Conservation (phyloP, 2,329 filamentous ascomycete genomes). For the Beauveria rudraprayagi region DNA sequence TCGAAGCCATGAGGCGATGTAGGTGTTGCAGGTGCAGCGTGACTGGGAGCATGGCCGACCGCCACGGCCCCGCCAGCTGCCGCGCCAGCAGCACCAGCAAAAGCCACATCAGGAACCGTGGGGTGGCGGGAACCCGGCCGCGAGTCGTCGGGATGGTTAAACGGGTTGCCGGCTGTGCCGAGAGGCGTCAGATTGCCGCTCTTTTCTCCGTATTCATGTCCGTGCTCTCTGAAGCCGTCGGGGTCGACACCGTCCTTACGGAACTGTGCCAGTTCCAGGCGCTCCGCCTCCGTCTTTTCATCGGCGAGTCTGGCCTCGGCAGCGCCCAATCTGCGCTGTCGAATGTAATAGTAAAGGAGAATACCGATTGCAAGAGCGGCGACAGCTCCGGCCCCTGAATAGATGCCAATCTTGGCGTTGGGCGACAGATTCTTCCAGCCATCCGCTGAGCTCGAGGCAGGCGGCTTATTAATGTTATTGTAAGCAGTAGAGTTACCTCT, state of each 20-base stretch:
- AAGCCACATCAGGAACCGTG: neutral
- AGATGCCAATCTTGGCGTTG: slow-evolving; percentile 44
- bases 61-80: neutral
- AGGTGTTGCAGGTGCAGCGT: neutral
- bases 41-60: neutral
- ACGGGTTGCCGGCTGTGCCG: slow-evolving; percentile 2
- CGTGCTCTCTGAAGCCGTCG: slow-evolving; percentile 32
- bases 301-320: slow-evolving; percentile 41
- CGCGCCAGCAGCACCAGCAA: slow-evolving; percentile 1
- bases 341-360: slow-evolving; percentile 45
- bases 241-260: slow-evolving; percentile 39
- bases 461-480: slow-evolving; percentile 32
- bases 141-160: slow-evolving; percentile 7
- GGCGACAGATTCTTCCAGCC: slow-evolving; percentile 47
- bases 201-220: slow-evolving; percentile 16
- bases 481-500: slow-evolving; percentile 51
- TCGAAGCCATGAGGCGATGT: slow-evolving; percentile 10
- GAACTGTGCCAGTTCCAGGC: slow-evolving; percentile 43
- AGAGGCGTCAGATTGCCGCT: neutral
- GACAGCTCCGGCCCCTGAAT: slow-evolving; percentile 36
- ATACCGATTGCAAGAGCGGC: slow-evolving; percentile 34
- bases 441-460: slow-evolving; percentile 37
- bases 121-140: slow-evolving; percentile 6
- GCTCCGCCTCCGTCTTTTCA: slow-evolving; percentile 37
- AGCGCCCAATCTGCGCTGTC: slow-evolving; percentile 44